A percentile compares a stretch with the other conserved stretches of the same genome.
phyloP scores from a whole-genome alignment of 495 filamentous ascomycete species.

The Penicillium cosmopolitanum region DNA sequence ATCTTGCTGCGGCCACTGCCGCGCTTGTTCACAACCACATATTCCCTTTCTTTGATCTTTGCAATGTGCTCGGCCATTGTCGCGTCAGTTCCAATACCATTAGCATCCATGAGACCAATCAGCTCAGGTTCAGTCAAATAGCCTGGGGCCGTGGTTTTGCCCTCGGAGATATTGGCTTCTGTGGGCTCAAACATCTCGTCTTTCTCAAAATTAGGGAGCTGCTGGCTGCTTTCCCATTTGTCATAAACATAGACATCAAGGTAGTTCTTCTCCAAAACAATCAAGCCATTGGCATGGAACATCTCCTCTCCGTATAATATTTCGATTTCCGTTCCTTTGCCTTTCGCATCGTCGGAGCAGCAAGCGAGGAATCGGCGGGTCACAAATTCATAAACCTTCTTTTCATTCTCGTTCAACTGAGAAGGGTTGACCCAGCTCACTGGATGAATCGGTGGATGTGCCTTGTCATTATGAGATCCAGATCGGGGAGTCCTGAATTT shows the following conservation, averaged over 20 bases:
- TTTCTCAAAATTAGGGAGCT: constrained; percentile 75
- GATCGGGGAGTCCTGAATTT: constrained; percentile 79
- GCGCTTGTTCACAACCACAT: constrained; percentile 70
- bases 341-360: constrained; percentile 92
- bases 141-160: constrained; percentile 79
- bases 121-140: constrained; percentile 95
- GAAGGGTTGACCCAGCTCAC: constrained; percentile 72
- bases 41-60: constrained; percentile 88
- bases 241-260: constrained; percentile 96
- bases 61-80: constrained; percentile 99
- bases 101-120: constrained; percentile 98
- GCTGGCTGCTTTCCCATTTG: constrained; percentile 86
- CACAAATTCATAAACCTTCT: constrained; percentile 89
- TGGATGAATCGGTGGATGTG: constrained; percentile 96
- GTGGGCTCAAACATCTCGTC: constrained; percentile 86
- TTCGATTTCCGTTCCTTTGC: constrained; percentile 80
- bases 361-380: constrained; percentile 94
- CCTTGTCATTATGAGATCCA: constrained; percentile 90
- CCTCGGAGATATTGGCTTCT: constrained; percentile 86
- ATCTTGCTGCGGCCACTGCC: constrained; percentile 59
- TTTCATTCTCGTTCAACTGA: constrained; percentile 66
- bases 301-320: constrained; percentile 81
- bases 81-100: constrained; percentile 97
- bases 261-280: constrained; percentile 89
- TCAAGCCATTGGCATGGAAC: constrained; percentile 79